phyloP scores from a whole-genome alignment of 257 asterid species.

The Dorcoceras hygrometricum region DNA sequence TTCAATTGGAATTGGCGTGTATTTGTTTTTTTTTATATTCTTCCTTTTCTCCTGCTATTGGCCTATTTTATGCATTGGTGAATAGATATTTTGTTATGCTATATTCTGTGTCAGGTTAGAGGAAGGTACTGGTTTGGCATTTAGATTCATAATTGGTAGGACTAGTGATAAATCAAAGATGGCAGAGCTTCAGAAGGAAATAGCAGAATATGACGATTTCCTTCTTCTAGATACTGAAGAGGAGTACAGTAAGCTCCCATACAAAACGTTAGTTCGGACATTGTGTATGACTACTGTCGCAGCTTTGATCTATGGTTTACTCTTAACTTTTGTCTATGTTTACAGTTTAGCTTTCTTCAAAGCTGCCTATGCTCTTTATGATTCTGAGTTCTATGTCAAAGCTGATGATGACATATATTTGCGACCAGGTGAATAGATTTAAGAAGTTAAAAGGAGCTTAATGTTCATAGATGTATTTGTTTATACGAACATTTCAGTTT shows the following conservation, averaged over 20 bases:
- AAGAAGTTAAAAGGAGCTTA: slow-evolving; percentile 18
- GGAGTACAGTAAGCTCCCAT: slow-evolving; percentile 98
- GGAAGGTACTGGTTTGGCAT: slow-evolving; percentile 97
- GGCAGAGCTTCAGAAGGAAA: slow-evolving; percentile 78
- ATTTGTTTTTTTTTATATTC: not conserved
- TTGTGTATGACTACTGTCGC: slow-evolving; percentile 18
- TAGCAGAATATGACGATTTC: slow-evolving; percentile 82
- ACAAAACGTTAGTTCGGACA: slow-evolving; percentile 86
- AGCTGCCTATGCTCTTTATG: slow-evolving; percentile 95
- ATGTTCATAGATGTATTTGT: not conserved
- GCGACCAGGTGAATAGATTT: slow-evolving; percentile 68
- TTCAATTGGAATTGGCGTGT: not conserved
- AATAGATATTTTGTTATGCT: slow-evolving; percentile 7
- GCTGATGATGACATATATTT: slow-evolving; percentile 97
- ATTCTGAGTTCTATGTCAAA: slow-evolving; percentile 90
- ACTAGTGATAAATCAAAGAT: slow-evolving; percentile 73
- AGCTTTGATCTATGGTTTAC: slow-evolving; percentile 17
- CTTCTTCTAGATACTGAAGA: slow-evolving; percentile 88
- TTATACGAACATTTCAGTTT: slow-evolving; percentile 14
- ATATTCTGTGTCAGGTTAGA: slow-evolving; percentile 73
- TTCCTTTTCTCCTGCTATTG: not conserved
- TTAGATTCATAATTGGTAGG: slow-evolving; percentile 85
- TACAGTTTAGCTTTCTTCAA: slow-evolving; percentile 91
- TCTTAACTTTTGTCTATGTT: slow-evolving; percentile 27
- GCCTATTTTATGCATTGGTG: slow-evolving; percentile 4